Evolutionary conservation across 768 basidiomycete species (phyloP).

Genomic region (Trametes gibbosa): DNA sequence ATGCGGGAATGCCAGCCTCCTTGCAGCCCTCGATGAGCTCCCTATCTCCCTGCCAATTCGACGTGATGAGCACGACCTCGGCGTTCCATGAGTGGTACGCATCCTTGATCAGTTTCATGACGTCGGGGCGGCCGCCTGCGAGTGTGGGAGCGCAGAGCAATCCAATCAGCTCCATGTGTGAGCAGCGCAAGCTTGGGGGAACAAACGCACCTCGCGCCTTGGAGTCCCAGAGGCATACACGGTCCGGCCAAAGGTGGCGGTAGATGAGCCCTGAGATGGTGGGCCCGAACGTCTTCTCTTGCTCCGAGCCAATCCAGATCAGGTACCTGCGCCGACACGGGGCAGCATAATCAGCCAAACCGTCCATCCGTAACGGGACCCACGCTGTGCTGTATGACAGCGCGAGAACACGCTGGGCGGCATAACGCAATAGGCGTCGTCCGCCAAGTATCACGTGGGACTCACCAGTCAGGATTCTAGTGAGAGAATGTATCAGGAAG

Average conservation of each 20-base stretch:
- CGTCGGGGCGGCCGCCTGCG: slow-evolving; percentile 36
- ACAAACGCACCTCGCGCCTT: slow-evolving; percentile 34
- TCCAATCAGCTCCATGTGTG: neutral
- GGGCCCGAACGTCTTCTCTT: slow-evolving; percentile 44
- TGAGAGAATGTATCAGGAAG: neutral
- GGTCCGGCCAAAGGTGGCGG: slow-evolving; percentile 37
- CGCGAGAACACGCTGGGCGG: neutral
- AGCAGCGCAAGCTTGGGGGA: neutral
- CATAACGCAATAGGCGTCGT: neutral
- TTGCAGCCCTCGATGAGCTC: slow-evolving; percentile 42
- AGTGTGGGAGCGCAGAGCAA: neutral
- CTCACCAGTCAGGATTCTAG: slow-evolving; percentile 36
- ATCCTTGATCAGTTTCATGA: slow-evolving; percentile 37
- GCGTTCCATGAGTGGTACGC: slow-evolving; percentile 36
- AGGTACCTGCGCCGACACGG: slow-evolving; percentile 30
- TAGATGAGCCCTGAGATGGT: slow-evolving; percentile 41
- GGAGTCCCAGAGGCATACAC: slow-evolving; percentile 41
- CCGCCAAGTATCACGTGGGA: neutral
- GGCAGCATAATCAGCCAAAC: neutral
- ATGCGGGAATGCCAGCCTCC: slow-evolving; percentile 36
- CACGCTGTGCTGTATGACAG: neutral
- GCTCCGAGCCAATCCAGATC: slow-evolving; percentile 45
- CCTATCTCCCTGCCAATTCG: slow-evolving; percentile 39
- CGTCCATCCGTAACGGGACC: neutral
- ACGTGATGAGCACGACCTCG: slow-evolving; percentile 45